A percentile compares a stretch with the other conserved stretches of the same genome.
These are phyloP conservation scores for Ramularia collo-cygni DNA, from an alignment of 2,329 filamentous ascomycete genomes.

Conservation along the genomic window DNA sequence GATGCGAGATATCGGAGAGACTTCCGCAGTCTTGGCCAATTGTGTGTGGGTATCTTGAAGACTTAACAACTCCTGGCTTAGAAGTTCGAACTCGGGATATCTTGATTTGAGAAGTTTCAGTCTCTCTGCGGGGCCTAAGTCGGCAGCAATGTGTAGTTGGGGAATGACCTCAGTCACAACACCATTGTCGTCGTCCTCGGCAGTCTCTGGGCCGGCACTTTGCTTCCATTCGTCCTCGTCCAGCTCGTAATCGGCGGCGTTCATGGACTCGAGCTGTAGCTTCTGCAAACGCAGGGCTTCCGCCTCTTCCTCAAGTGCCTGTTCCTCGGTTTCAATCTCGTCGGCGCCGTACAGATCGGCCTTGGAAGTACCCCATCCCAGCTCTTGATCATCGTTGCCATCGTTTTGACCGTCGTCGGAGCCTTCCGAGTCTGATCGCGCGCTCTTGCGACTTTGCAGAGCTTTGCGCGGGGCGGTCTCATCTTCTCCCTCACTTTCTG, in stretches of 20 bases:
- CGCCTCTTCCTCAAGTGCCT: constrained; percentile 82
- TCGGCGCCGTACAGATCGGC: constrained; percentile 94
- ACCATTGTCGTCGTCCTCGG: constrained; percentile 41
- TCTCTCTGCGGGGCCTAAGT: constrained; percentile 69
- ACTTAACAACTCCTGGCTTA: constrained; percentile 72
- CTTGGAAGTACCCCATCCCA: constrained; percentile 80
- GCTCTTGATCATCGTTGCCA: constrained; percentile 43
- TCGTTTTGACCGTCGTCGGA: constrained; percentile 49
- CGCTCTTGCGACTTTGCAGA: constrained; percentile 41
- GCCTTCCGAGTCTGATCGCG: constrained; percentile 74
- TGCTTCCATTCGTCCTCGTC: constrained; percentile 81
- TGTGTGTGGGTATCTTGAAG: constrained; percentile 45
- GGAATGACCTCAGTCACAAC: constrained; percentile 83
- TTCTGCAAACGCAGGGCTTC: constrained; percentile 84
- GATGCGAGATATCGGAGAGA: constrained; percentile 33
- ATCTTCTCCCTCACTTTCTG: constrained; percentile 46
- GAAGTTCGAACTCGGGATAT: constrained; percentile 87
- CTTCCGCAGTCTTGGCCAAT: constrained; percentile 11
- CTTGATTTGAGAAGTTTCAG: constrained; percentile 67
- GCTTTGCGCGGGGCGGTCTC: constrained; percentile 56
- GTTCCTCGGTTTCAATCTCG: constrained; percentile 59
- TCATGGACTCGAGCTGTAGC: constrained; percentile 84
- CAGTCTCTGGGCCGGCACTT: constrained; percentile 39
- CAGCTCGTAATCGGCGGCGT: constrained; percentile 86
- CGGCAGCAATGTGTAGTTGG: constrained; percentile 71